A percentile compares a stretch with the other conserved stretches of the same genome.
These are phyloP conservation scores for Lactarius vividus DNA, from an alignment of 768 basidiomycete genomes.

Conservation along the genomic window DNA sequence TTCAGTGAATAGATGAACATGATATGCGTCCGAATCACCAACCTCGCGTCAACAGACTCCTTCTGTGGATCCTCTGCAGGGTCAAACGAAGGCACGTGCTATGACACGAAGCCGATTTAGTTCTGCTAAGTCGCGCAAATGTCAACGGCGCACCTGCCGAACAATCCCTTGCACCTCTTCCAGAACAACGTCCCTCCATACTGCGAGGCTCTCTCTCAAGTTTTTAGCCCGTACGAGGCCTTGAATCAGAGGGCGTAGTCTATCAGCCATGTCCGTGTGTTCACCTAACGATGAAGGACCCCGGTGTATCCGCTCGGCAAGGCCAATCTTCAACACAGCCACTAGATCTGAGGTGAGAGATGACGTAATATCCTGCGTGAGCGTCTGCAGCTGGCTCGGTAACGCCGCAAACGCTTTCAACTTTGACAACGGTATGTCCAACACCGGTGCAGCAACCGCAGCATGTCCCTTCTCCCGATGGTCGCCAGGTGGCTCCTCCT, in stretches of 20 bases:
- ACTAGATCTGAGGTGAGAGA: conserved; percentile 78
- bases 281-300: neutral
- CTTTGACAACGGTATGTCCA: conserved; percentile 57
- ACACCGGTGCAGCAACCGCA: neutral
- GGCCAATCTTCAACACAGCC: conserved; percentile 62
- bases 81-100: conserved; percentile 63
- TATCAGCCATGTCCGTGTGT: conserved; percentile 47
- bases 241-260: conserved; percentile 67
- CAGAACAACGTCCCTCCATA: conserved; percentile 70
- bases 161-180: conserved; percentile 55
- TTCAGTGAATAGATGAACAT: neutral
- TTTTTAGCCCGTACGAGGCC: conserved; percentile 76
- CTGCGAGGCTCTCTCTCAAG: conserved; percentile 60
- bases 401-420: conserved; percentile 72
- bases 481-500: conserved; percentile 29
- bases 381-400: conserved; percentile 64
- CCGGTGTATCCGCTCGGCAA: conserved; percentile 49
- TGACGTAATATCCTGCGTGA: conserved; percentile 72
- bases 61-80: conserved; percentile 48
- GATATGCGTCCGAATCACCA: neutral
- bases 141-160: conserved; percentile 49
- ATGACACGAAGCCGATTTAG: neutral
- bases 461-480: conserved; percentile 20
- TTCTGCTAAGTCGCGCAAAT: neutral
- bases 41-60: conserved; percentile 24